Conservation (phyloP, 768 basidiomycete species). For the Botryobasidium botryosum region DNA sequence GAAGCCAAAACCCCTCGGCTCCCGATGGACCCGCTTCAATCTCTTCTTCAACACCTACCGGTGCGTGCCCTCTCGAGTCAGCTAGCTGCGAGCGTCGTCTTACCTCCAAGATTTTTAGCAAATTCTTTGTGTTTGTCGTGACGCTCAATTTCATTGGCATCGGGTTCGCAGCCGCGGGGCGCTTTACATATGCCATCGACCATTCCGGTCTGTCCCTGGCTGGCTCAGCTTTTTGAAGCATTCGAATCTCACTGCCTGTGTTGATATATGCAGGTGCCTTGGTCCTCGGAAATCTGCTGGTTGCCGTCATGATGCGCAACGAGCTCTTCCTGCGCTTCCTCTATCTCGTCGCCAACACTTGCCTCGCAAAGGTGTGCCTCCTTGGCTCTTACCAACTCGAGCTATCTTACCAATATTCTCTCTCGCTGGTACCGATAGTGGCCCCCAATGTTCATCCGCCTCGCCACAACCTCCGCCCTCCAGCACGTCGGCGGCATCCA, state of each 20-base stretch:
- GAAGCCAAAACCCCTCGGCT: too few species aligned
- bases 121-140: slow-evolving; percentile 52
- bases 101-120: too few species aligned
- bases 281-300: slow-evolving; percentile 54
- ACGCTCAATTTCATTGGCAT: slow-evolving; percentile 43
- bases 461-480: slow-evolving; percentile 11
- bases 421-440: slow-evolving; percentile 27
- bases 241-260: too few species aligned
- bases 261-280: too few species aligned
- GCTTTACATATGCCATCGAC: slow-evolving; percentile 48
- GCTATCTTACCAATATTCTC: neutral
- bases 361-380: slow-evolving; percentile 49
- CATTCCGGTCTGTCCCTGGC: too few species aligned
- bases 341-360: slow-evolving; percentile 51
- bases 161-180: slow-evolving; percentile 39
- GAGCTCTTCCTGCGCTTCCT: slow-evolving; percentile 67
- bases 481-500: slow-evolving; percentile 71
- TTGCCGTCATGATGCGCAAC: slow-evolving; percentile 62
- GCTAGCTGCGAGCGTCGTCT: too few species aligned
- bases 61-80: too few species aligned
- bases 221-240: too few species aligned
- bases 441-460: slow-evolving; percentile 34
- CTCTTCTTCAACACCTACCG: too few species aligned
- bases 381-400: neutral
- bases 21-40: too few species aligned